Conservation (phyloP, 768 basidiomycete genomes). For the Lactarius tabidus region DNA sequence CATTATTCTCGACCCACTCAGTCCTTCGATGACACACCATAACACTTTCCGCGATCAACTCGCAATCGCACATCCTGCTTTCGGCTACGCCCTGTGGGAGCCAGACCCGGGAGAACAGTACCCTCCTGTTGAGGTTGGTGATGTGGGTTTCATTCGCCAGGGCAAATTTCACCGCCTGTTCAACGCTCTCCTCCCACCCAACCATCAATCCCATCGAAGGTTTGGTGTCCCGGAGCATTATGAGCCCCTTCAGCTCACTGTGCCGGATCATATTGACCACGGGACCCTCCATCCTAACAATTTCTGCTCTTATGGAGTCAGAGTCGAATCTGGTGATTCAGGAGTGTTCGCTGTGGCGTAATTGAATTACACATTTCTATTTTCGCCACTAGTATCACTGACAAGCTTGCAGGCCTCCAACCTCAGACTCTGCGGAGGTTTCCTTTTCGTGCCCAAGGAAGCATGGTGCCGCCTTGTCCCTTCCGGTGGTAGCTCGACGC, state of each 20-base stretch:
- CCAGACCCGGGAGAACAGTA: background rate
- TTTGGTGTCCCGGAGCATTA: background rate
- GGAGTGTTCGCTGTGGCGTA: background rate
- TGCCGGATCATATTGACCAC: background rate
- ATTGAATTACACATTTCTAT: background rate
- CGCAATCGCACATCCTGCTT: background rate
- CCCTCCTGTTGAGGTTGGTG: background rate
- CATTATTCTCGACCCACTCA: background rate
- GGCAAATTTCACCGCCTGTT: background rate
- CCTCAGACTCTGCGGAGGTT: background rate
- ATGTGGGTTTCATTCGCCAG: background rate
- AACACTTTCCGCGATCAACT: background rate
- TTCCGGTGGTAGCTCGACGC: background rate
- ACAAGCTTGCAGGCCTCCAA: background rate
- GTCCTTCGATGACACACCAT: background rate
- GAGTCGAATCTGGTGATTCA: background rate
- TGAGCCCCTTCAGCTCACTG: background rate
- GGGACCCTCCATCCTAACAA: background rate
- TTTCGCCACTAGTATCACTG: background rate
- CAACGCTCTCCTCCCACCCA: background rate
- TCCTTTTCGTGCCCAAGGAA: background rate
- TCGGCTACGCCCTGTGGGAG: background rate
- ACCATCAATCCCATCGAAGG: background rate
- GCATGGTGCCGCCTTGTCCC: background rate
- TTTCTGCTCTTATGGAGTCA: background rate